A percentile compares a stretch with the other conserved stretches of the same genome.
Conservation (phyloP, 2,329 filamentous ascomycete species). For the Talaromyces sp. region DNA sequence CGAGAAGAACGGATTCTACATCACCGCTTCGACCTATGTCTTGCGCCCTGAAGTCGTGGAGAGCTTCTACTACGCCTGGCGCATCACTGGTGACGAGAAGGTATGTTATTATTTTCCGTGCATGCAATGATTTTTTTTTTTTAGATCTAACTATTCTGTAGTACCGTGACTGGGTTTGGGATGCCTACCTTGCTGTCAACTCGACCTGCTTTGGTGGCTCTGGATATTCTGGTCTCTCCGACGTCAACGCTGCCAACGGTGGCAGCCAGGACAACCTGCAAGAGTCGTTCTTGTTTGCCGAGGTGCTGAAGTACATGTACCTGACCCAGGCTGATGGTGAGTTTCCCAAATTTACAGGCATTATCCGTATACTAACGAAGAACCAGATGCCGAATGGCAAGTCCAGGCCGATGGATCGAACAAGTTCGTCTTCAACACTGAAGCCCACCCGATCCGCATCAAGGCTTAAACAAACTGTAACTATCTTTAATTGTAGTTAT, state of each 20-base stretch:
- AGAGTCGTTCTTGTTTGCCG: conserved; percentile 84
- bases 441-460: conserved; percentile 57
- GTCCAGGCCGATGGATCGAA: conserved; percentile 47
- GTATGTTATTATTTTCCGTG: conserved; percentile 16
- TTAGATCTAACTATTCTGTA: conserved; percentile 11
- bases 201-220: conserved; percentile 57
- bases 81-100: conserved; percentile 65
- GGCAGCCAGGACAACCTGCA: conserved; percentile 64
- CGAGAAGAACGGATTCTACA: conserved; percentile 65
- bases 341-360: neutral
- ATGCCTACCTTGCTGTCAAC: conserved; percentile 66
- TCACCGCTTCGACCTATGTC: conserved; percentile 56
- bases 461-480: neutral
- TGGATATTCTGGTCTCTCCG: conserved; percentile 60
- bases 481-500: neutral
- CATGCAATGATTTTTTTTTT: neutral
- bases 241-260: conserved; percentile 62
- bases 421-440: conserved; percentile 59
- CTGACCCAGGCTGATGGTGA: conserved; percentile 55
- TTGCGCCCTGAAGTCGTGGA: conserved; percentile 79
- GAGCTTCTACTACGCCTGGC: conserved; percentile 81
- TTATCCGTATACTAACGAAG: conserved; percentile 15
- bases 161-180: conserved; percentile 83
- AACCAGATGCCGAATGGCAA: conserved; percentile 54
- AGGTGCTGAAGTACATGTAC: conserved; percentile 81